Conservation (phyloP, 2,329 filamentous ascomycete species). For the Cladosporium colombiae region DNA sequence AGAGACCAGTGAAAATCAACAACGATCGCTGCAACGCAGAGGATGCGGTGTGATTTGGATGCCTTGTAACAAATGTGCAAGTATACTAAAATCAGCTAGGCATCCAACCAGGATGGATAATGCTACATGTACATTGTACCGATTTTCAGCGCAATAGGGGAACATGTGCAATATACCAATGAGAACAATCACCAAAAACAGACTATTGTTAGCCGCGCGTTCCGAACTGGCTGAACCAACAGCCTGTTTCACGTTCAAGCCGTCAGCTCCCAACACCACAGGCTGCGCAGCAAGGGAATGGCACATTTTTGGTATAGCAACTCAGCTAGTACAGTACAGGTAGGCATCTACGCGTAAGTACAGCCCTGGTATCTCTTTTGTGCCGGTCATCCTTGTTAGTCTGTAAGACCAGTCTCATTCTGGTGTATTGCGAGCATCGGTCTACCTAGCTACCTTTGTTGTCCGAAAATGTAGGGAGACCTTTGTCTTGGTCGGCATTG, state of each 20-base stretch:
- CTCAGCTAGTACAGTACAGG: not conserved
- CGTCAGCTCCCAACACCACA: not conserved
- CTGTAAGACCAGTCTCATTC: not conserved
- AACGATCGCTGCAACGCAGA: not conserved
- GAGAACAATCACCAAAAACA: not conserved
- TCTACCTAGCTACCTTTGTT: not conserved
- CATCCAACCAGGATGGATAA: not conserved
- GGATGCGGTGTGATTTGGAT: not conserved
- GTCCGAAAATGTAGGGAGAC: not conserved
- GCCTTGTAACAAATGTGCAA: not conserved
- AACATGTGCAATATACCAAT: not conserved
- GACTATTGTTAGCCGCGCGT: slow-evolving; percentile 4
- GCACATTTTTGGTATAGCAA: not conserved
- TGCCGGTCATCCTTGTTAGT: not conserved
- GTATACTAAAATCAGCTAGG: not conserved
- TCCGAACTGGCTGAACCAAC: not conserved
- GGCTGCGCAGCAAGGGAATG: not conserved
- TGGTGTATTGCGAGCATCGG: not conserved
- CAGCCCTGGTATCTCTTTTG: not conserved
- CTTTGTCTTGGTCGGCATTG: not conserved
- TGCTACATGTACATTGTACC: not conserved
- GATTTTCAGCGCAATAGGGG: not conserved
- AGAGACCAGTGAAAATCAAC: not conserved
- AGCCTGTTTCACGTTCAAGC: slow-evolving; percentile 6
- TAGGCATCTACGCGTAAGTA: not conserved